Evolutionary conservation across 352 stramenopile genomes (phyloP).

Genomic region (Globisporangium nagaii): DNA sequence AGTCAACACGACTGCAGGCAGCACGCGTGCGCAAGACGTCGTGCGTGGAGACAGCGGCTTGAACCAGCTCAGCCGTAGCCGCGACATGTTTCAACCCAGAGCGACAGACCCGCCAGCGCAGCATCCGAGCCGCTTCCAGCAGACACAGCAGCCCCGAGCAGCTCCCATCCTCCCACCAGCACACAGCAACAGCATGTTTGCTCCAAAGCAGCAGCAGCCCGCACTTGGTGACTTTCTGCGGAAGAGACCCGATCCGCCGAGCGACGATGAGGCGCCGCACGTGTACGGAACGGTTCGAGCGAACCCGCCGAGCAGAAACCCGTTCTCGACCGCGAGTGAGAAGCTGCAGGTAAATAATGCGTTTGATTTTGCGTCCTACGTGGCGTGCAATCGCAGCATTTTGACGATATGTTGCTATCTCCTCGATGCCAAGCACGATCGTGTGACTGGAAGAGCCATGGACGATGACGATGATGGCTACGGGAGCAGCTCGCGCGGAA

Average conservation of each 20-base stretch:
- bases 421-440: conserved; percentile 24
- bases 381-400: background rate
- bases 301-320: conserved; percentile 19
- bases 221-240: conserved; percentile 33
- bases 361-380: too few species aligned
- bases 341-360: conserved; percentile 50
- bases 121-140: background rate
- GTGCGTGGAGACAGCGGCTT: background rate
- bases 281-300: conserved; percentile 6
- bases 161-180: background rate
- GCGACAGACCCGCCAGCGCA: background rate
- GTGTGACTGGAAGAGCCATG: conserved; percentile 28
- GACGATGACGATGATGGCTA: conserved; percentile 28
- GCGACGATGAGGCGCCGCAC: conserved; percentile 6
- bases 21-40: background rate
- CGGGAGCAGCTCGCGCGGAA: conserved; percentile 12
- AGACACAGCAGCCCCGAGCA: background rate
- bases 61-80: background rate
- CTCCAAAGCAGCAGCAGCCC: conserved; percentile 3
- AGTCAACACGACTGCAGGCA: background rate
- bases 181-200: background rate
- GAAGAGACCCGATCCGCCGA: conserved; percentile 18
- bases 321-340: conserved; percentile 69
- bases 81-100: background rate
- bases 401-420: background rate